Evolutionary conservation across 2,329 filamentous ascomycete species (phyloP).

Genomic region (Apiospora saccharicola): DNA sequence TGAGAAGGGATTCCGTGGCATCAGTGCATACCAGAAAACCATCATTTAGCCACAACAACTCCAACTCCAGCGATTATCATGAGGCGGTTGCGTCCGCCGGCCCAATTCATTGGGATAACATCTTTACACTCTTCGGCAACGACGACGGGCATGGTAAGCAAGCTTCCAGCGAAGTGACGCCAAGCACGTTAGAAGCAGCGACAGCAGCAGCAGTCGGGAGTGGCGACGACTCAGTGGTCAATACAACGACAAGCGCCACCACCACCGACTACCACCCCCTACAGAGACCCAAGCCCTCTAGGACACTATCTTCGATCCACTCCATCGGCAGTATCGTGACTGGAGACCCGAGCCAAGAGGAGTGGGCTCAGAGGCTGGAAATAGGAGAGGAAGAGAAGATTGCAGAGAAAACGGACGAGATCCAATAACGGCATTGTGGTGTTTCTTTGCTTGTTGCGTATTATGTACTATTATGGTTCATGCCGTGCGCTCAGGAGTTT

Average conservation of each 20-base stretch:
- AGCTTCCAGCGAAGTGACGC: background rate
- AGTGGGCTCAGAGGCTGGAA: background rate
- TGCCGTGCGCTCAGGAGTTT: background rate
- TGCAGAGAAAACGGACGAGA: background rate
- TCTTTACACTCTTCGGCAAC: background rate
- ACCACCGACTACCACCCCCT: background rate
- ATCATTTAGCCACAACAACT: background rate
- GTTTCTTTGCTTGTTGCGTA: background rate
- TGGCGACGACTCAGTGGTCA: background rate
- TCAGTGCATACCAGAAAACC: background rate
- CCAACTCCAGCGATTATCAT: background rate
- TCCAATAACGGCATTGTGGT: background rate
- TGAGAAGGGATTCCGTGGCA: background rate
- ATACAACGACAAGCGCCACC: background rate
- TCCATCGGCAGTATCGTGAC: background rate
- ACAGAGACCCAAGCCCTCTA: constrained; percentile 1
- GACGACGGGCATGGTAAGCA: background rate
- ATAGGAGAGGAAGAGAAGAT: background rate
- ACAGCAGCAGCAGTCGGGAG: background rate
- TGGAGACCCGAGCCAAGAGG: background rate
- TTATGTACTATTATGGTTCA: background rate
- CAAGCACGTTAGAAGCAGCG: background rate
- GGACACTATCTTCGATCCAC: background rate
- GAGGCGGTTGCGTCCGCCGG: background rate
- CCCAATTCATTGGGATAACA: background rate